phyloP scores from a whole-genome alignment of 345 rosid genomes.

The Geranium rotundifolium region DNA sequence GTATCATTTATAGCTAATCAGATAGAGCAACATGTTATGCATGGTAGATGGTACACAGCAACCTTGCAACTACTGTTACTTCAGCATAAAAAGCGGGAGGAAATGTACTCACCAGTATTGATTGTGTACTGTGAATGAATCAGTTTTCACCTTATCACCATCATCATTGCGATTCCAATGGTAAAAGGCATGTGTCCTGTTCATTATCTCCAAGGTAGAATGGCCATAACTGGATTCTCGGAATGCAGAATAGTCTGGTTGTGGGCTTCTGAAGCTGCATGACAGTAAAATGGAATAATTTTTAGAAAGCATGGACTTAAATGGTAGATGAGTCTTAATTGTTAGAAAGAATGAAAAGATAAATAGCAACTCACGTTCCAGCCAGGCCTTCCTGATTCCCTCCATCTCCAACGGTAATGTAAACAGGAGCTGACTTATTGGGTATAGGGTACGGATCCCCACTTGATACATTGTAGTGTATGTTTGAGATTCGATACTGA shows the following conservation, averaged over 20 bases:
- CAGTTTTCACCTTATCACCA: slow-evolving; percentile 64
- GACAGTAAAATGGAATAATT: slow-evolving; percentile 1
- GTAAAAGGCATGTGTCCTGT: slow-evolving; percentile 79
- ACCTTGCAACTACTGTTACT: neutral
- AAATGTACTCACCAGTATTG: slow-evolving; percentile 54
- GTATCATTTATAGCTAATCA: neutral
- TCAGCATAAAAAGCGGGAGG: neutral
- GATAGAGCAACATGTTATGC: neutral
- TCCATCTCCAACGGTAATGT: slow-evolving; percentile 88
- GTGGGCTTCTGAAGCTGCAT: slow-evolving; percentile 70
- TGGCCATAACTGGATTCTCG: slow-evolving; percentile 96
- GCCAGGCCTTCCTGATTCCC: slow-evolving; percentile 96
- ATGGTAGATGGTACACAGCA: too few relatives aligned
- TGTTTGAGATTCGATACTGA: slow-evolving; percentile 77
- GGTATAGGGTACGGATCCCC: slow-evolving; percentile 50
- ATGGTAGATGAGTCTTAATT: too few relatives aligned
- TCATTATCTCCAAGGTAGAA: slow-evolving; percentile 69
- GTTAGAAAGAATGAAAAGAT: neutral
- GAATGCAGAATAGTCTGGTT: slow-evolving; percentile 88
- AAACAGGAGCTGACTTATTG: slow-evolving; percentile 77
- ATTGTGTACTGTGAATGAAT: slow-evolving; percentile 50
- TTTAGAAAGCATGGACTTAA: neutral
- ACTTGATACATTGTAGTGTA: slow-evolving; percentile 59
- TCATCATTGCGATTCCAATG: slow-evolving; percentile 92
- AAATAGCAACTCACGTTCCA: slow-evolving; percentile 33